Evolutionary conservation across 768 basidiomycete genomes (phyloP), one percentile per base, ranked within the genome.

Genomic region (Omphalotus guepiniiformis): DNA sequence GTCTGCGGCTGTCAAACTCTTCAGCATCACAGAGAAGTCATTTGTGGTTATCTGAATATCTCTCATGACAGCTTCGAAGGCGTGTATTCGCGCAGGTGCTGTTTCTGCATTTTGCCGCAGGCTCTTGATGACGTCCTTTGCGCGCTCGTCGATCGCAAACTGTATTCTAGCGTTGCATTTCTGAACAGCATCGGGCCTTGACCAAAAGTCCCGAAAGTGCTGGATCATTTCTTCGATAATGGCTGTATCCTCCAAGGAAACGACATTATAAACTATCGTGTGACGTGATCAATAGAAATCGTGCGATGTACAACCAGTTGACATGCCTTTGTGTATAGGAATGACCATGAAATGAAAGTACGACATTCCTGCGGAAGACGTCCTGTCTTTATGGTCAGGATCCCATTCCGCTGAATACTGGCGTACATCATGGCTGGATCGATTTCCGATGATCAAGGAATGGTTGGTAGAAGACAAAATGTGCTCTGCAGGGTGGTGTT

Each of bases 321-420:
- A 16, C n/a, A 41, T 30, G 6, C 53, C 50, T 53, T 47, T 51
- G 5, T 26, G 25, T 28, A 23, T 22, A 7, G 53, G 50, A 29
- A 53, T 51, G 29, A 42, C 50, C 28, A 53, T 28, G 7, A 53
- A 41, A 51, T 53, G 53, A 15, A 53, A 37, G 26, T 51, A 53
- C 8, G 53, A 51, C 53, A 53, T 53, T 22, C 53, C 53, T 23
- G 53, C 53, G 13, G 42, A 13, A 11, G 21, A 1, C 7, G 19
- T 39, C 32, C 38, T 50, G 34, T 53, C 53, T 18, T 29, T n/a
- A n/a, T n/a, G n/a, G n/a, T n/a, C n/a, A n/a, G n/a, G 44, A 18
- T 51, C 49, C 5, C 36, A 21, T 9, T 47, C 38, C 16, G 36
- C 1, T 3, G 25, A 15, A 42, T 53, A 53, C 29, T 52, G 34